A percentile compares a stretch with the other conserved stretches of the same genome.
Conservation (phyloP, 2,329 filamentous ascomycete genomes). For the Tetracladium maxilliforme region DNA sequence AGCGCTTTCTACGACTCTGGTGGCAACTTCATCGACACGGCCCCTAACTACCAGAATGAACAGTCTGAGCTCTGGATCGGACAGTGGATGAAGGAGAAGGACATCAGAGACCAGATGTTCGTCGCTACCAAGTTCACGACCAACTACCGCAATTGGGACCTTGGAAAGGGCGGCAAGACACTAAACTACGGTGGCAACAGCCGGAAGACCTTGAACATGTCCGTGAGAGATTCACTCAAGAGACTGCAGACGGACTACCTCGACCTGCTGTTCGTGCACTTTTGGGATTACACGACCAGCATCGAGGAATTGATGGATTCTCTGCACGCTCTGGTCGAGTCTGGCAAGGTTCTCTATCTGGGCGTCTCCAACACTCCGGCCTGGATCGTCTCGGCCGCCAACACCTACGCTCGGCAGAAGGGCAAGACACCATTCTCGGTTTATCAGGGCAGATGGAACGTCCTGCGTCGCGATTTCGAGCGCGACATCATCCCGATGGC, state of each 20-base stretch:
- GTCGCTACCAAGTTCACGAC: conserved; percentile 40
- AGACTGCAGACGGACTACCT: conserved; percentile 30
- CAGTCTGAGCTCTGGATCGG: conserved; percentile 40
- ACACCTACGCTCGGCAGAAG: conserved; percentile 9
- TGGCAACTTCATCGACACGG: conserved; percentile 56
- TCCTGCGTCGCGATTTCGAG: conserved; percentile 6
- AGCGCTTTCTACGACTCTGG: conserved; percentile 40
- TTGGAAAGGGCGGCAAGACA: conserved; percentile 18
- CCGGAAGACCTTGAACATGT: conserved; percentile 23
- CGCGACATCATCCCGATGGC: conserved; percentile 27
- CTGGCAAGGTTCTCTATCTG: conserved; percentile 11
- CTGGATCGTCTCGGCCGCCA: conserved; percentile 27
- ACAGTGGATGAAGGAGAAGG: conserved; percentile 31
- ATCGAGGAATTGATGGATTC: conserved; percentile 3
- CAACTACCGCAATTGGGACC: conserved; percentile 22
- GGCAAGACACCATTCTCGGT: conserved; percentile 22
- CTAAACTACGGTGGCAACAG: conserved; percentile 28
- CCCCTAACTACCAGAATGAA: conserved; percentile 41
- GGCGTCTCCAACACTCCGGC: conserved; percentile 20
- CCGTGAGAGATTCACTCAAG: conserved; percentile 23
- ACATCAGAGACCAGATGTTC: conserved; percentile 35
- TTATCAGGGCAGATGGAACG: conserved; percentile 8
- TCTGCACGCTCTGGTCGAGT: conserved; percentile 1
- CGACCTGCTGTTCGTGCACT: conserved; percentile 28
- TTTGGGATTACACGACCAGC: conserved; percentile 2